These are phyloP conservation scores for Postia placenta DNA, from an alignment of 768 basidiomycete genomes.

Conservation along the genomic window DNA sequence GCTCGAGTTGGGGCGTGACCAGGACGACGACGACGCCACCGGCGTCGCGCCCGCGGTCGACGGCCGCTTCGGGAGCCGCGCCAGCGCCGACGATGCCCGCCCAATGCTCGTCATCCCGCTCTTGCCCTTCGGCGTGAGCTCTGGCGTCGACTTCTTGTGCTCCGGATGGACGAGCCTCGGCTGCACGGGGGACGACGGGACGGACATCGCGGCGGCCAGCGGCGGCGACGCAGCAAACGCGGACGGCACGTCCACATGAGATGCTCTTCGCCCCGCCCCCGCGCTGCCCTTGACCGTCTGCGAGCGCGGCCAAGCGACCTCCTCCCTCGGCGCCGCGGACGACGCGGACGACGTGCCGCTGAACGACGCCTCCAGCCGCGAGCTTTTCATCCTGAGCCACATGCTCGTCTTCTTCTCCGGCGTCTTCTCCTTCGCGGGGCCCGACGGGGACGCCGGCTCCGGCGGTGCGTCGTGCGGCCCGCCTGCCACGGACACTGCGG, in stretches of 20 bases:
- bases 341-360: constrained; percentile 19
- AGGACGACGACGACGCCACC: constrained; percentile 6
- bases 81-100: not conserved
- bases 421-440: constrained; percentile 21
- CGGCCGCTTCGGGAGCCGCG: constrained; percentile 27
- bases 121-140: constrained; percentile 8
- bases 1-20: constrained; percentile 7
- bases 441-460: constrained; percentile 15
- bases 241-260: constrained; percentile 9
- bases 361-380: constrained; percentile 17
- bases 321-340: constrained; percentile 22
- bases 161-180: constrained; percentile 4
- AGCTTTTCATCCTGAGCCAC: constrained; percentile 55
- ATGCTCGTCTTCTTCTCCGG: constrained; percentile 34
- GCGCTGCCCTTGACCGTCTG: not conserved
- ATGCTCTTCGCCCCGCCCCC: constrained; percentile 1
- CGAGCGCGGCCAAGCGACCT: not conserved
- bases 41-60: constrained; percentile 34
- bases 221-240: constrained; percentile 5
- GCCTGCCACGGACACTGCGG: constrained; percentile 18
- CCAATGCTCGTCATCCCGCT: constrained; percentile 7
- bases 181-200: constrained; percentile 4
- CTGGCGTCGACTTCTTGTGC: constrained; percentile 20
- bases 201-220: constrained; percentile 10
- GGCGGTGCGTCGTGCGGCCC: constrained; percentile 10